These are phyloP conservation scores for Ogataea glucozyma DNA, from an alignment of 805 yeast genomes.

Conservation along the genomic window DNA sequence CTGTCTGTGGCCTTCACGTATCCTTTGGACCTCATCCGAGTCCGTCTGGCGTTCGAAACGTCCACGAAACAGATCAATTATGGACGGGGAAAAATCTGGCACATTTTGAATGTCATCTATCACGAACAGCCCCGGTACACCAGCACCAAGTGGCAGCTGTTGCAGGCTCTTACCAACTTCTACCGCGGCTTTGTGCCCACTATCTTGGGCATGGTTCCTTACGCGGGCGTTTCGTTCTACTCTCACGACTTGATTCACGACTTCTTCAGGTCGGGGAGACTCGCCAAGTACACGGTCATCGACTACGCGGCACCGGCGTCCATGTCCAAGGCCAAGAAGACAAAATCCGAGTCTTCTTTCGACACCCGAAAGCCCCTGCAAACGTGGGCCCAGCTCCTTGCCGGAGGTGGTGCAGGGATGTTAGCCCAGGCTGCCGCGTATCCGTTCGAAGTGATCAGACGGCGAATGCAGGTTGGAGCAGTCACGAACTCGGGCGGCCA, in stretches of 20 bases:
- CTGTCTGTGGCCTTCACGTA: constrained; percentile 85
- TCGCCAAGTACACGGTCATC: constrained; percentile 55
- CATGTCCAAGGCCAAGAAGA: constrained; percentile 9
- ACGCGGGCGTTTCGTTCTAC: constrained; percentile 96
- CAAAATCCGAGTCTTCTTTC: constrained; percentile 37
- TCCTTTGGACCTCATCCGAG: constrained; percentile 88
- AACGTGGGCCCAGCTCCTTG: constrained; percentile 89
- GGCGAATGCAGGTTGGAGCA: constrained; percentile 96
- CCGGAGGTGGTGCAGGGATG: constrained; percentile 97
- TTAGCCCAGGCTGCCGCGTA: constrained; percentile 94
- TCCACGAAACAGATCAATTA: constrained; percentile 31
- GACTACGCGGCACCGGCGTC: constrained; percentile 15
- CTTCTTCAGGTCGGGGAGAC: constrained; percentile 60
- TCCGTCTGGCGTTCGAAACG: constrained; percentile 89
- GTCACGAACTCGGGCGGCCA: constrained; percentile 58
- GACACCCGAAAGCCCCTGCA: constrained; percentile 64
- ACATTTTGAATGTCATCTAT: constrained; percentile 33
- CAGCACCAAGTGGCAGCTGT: constrained; percentile 34
- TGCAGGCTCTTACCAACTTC: constrained; percentile 59
- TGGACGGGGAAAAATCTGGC: constrained; percentile 35
- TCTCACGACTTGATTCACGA: constrained; percentile 93
- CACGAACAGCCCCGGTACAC: constrained; percentile 36
- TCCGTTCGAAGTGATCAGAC: constrained; percentile 91
- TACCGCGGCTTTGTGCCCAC: constrained; percentile 96
- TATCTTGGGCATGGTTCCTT: constrained; percentile 92